phyloP scores from a whole-genome alignment of 1,139 yeast genomes.

The Chernovozyma aurita region DNA sequence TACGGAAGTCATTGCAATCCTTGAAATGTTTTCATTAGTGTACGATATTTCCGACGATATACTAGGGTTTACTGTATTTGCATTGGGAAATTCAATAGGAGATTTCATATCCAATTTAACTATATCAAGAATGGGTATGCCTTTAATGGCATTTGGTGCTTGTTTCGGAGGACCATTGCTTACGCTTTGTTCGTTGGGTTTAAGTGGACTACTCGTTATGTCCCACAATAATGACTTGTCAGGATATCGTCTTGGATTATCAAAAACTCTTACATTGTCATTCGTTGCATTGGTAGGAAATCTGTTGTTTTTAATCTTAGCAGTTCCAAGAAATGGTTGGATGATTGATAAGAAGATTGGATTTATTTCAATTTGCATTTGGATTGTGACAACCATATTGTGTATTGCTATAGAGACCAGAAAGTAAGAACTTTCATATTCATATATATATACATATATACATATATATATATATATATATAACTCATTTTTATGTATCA shows the following conservation, averaged over 20 bases:
- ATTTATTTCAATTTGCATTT: conserved; percentile 43
- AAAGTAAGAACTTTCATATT: not conserved
- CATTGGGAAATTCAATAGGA: conserved; percentile 89
- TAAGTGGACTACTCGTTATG: conserved; percentile 58
- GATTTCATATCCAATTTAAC: conserved; percentile 84
- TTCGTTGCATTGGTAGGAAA: conserved; percentile 50
- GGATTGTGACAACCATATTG: conserved; percentile 47
- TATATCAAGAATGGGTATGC: conserved; percentile 80
- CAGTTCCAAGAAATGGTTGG: conserved; percentile 67
- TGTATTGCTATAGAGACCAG: conserved; percentile 28
- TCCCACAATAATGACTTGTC: conserved; percentile 13
- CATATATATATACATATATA: not conserved
- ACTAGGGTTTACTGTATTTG: conserved; percentile 81
- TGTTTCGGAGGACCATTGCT: conserved; percentile 90
- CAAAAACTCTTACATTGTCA: conserved; percentile 43
- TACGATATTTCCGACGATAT: conserved; percentile 72
- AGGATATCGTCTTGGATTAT: conserved; percentile 29
- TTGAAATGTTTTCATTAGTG: conserved; percentile 59
- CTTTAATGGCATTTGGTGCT: conserved; percentile 90
- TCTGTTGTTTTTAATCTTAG: conserved; percentile 45
- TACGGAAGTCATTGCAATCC: conserved; percentile 64
- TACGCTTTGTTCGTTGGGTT: conserved; percentile 42
- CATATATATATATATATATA: not conserved
- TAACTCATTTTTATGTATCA: no score
- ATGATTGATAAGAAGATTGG: conserved; percentile 58